Evolutionary conservation across 2,329 filamentous ascomycete species (phyloP).

Genomic region (Cercospora nicotianae): DNA sequence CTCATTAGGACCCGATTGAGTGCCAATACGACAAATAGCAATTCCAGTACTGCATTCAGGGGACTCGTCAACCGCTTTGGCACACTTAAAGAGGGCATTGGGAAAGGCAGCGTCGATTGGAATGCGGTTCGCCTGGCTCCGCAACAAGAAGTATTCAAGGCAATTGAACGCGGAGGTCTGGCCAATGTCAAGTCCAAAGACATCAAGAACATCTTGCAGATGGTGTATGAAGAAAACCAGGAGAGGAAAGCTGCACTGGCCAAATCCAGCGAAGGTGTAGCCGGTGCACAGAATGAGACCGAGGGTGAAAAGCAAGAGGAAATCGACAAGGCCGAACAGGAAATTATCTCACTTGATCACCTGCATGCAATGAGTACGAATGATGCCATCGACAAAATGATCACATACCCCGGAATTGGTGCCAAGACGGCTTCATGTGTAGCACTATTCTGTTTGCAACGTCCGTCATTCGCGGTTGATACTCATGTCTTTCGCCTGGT

Average conservation of each 20-base stretch:
- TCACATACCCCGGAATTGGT: conserved; percentile 63
- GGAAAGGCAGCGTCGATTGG: conserved; percentile 74
- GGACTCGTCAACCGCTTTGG: conserved; percentile 67
- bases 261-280: conserved; percentile 35
- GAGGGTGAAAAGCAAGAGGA: conserved; percentile 57
- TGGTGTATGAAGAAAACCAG: conserved; percentile 68
- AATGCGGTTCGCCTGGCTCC: conserved; percentile 64
- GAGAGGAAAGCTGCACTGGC: conserved; percentile 55
- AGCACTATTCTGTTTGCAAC: conserved; percentile 63
- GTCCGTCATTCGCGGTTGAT: conserved; percentile 65
- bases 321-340: conserved; percentile 56
- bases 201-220: conserved; percentile 72
- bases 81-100: conserved; percentile 60
- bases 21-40: conserved; percentile 59
- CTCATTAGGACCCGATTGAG: conserved; percentile 63
- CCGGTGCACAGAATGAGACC: conserved; percentile 48
- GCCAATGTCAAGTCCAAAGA: conserved; percentile 68
- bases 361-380: conserved; percentile 57
- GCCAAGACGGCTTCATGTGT: conserved; percentile 68
- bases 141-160: conserved; percentile 62
- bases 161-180: conserved; percentile 70
- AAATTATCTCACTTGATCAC: conserved; percentile 65
- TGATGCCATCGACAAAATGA: conserved; percentile 58
- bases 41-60: conserved; percentile 66
- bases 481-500: conserved; percentile 66